Evolutionary conservation across 768 basidiomycete genomes (phyloP), one percentile per base, ranked within the genome.

Genomic region (Lactifluus subvellereus): DNA sequence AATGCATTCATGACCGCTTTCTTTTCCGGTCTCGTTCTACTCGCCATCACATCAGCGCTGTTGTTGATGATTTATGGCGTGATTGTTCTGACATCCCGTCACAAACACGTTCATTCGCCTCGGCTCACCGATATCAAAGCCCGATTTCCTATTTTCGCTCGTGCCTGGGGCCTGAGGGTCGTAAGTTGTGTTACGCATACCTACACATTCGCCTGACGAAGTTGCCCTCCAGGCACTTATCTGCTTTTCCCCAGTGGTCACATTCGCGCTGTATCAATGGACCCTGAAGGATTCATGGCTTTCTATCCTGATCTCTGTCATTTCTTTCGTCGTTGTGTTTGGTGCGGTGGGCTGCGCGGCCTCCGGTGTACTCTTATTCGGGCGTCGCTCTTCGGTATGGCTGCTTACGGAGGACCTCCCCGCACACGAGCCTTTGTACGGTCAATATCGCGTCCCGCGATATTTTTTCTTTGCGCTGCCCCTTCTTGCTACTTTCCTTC

Each of bases 1-100:
- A 95, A 97, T 74, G 88, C 88, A 7, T 97, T 92, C 76, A 89
- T 91, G 82, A 94, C 92, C 5, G 76, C 86, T n/a, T 95, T 97
- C 73, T 75, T 95, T 49, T 77, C 82, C 52, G 77, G 79, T 10
- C 80, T 98, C 68, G 84, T 91, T 57, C 71, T 90, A 40, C 74
- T 87, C 61, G 87, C 83, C 16, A 81, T 91, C 65, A 74, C 82
- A 16, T 49, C 83, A 14, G 81, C 72, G 0, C 65, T 82, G 5
- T 77, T 91, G 57, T 77, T 72, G 5, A 50, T 89, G 20, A 80
- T 80, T 18, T 88, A 84, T 66, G 75, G 73, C 3, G 50, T 81
- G n/a, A 54, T 78, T 4, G 3, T 13, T 10, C n/a, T 64, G 30
- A 47, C 20, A n/a, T 37, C 50, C 49, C 57, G 60, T 59, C 54